Percentiles rank a stretch among this genome's conserved stretches.
phyloP scores from a whole-genome alignment of 768 basidiomycete species.

The Podaxis pistillaris region DNA sequence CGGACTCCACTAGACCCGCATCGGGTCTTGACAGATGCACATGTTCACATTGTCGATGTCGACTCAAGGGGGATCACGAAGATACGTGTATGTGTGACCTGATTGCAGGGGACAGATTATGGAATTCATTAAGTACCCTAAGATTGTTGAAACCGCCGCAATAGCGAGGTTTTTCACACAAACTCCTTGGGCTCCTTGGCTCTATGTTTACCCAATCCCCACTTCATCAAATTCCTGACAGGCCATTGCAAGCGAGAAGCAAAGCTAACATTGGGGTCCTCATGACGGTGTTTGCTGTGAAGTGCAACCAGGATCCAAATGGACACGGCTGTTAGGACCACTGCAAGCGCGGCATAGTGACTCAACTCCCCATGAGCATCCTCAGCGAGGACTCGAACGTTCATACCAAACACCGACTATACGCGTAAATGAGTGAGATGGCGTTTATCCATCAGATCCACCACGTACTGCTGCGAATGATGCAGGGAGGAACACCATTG shows the following conservation, averaged over 20 bases:
- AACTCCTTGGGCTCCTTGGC: not conserved
- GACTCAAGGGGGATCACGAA: not conserved
- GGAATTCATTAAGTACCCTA: not conserved
- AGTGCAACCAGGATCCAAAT: conserved; percentile 13
- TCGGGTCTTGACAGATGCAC: not conserved
- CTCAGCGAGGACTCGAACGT: conserved; percentile 32
- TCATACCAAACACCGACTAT: conserved; percentile 49
- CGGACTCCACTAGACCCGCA: not conserved
- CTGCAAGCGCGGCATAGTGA: conserved; percentile 27
- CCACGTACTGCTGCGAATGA: conserved; percentile 35
- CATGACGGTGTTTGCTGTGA: conserved; percentile 5
- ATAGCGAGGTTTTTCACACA: not conserved
- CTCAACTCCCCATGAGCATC: conserved; percentile 28
- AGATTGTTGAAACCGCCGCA: not conserved
- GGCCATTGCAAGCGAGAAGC: conserved; percentile 37
- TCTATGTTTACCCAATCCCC: not conserved
- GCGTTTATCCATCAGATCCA: not conserved
- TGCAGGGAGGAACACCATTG: conserved; percentile 53
- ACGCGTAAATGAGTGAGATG: not conserved
- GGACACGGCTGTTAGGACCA: conserved; percentile 2
- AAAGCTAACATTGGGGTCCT: conserved; percentile 21
- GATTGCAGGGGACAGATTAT: not conserved
- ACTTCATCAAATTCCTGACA: conserved; percentile 12
- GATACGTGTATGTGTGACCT: not conserved
- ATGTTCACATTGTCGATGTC: not conserved